Base-by-base conservation (phyloP, 768 basidiomycete species). In the Grammothele lineata region DNA sequence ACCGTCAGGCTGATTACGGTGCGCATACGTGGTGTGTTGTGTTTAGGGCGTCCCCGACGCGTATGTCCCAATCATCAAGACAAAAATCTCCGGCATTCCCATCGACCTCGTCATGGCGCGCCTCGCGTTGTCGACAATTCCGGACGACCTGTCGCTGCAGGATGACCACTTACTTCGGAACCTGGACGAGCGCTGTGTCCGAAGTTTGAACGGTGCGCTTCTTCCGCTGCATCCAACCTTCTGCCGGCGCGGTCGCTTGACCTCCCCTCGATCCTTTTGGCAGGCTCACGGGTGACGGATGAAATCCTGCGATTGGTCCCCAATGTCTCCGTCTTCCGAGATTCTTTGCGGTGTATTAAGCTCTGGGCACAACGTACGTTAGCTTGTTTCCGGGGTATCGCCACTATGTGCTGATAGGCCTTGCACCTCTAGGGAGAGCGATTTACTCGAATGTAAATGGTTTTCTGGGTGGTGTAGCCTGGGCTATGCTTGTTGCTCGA, bases 401-500 rank as follows among this genome's bases (percentile, higher is more conserved):
- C 3, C n/a, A 40, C 15, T 15, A 27, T 9, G n/a, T 33, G 9
- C 45, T 50, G 27, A 44, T 46, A 12, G 25, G 5, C 21, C 17
- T 22, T 9, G 34, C 24, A 36, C 19, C 27, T 50, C 30, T 60
- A 97, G 94, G 84, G 57, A 78, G 93, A 69, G 96, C 94, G 21
- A 95, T 99, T 51, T 97, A 97, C 67, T 95, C 93, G 1, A 99
- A 99, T 65, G 92, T 97, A 10, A 92, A 92, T 58, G 96, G 95
- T 17, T 99, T 98, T 66, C 78, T 95, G 25, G 96, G 96, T 47
- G 96, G 96, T 60, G 95, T 98, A 2, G 95, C 94, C 23, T 99
- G 96, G 96, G 91, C 95, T 3, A 88, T 98, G 75, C 80, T 98
- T 33, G 94, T 97, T n/a, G 96, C 96, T 41, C 85, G 96, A 66